Evolutionary conservation across 306 rosid species (phyloP).

Genomic region (Quercus berberidifolia): DNA sequence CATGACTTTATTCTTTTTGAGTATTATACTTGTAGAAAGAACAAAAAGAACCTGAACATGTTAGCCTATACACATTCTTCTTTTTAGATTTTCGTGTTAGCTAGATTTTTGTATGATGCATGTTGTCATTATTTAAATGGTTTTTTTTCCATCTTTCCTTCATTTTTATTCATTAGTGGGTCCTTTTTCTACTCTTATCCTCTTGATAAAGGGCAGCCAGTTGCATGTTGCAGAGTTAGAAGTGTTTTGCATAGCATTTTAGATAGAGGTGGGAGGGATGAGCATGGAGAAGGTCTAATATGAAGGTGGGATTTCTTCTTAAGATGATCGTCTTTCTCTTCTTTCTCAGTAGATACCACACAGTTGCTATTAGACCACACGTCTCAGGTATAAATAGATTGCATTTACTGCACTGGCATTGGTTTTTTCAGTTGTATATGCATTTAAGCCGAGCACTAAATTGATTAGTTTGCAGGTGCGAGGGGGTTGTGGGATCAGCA

Average conservation of each 20-base stretch:
- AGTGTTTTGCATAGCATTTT: neutral
- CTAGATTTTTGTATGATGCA: conserved; percentile 7
- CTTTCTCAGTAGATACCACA: conserved; percentile 8
- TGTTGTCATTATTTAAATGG: neutral
- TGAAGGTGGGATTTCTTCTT: conserved; percentile 21
- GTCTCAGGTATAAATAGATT: conserved; percentile 19
- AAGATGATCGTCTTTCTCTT: conserved; percentile 18
- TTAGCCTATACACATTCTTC: neutral
- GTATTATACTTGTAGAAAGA: conserved; percentile 1
- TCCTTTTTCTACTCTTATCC: neutral
- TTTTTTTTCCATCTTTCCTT: neutral
- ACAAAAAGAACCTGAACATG: conserved; percentile 20
- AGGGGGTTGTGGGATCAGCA: neutral
- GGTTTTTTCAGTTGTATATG: neutral
- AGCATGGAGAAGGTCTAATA: conserved; percentile 8
- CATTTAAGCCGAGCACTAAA: neutral
- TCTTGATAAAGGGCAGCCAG: neutral
- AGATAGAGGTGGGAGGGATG: neutral
- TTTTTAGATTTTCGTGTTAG: conserved; percentile 6
- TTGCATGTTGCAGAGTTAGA: neutral
- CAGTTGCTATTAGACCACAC: conserved; percentile 12
- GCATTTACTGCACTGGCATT: neutral
- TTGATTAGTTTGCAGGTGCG: conserved; percentile 19
- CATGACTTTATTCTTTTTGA: conserved; percentile 13
- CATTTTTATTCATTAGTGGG: neutral